Conservation (phyloP, 345 rosid species). For the Boechera stricta region DNA sequence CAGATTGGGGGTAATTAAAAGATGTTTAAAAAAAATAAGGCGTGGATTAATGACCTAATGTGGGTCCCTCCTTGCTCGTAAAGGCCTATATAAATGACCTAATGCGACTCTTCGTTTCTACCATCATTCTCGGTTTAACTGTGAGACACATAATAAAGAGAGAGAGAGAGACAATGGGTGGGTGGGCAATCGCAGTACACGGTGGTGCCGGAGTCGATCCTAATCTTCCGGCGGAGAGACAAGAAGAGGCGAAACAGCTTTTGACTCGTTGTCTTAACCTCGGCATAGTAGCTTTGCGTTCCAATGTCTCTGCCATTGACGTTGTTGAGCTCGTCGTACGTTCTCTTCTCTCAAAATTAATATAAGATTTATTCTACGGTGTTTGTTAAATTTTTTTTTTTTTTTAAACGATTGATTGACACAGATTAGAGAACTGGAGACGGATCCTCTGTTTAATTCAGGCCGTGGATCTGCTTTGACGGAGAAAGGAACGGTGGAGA, state of each 20-base stretch:
- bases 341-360: background rate
- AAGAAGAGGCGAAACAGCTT: conserved; percentile 85
- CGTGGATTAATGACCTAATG: background rate
- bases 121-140: conserved; percentile 31
- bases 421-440: conserved; percentile 85
- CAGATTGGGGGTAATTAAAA: background rate
- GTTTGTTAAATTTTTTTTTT: background rate
- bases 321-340: conserved; percentile 93
- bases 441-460: conserved; percentile 92
- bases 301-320: conserved; percentile 78
- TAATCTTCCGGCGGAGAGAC: conserved; percentile 76
- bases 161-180: conserved; percentile 55
- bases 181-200: conserved; percentile 97
- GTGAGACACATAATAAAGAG: conserved; percentile 19
- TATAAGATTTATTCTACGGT: background rate
- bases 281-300: conserved; percentile 84
- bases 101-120: conserved; percentile 24
- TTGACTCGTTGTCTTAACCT: conserved; percentile 85
- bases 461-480: conserved; percentile 97
- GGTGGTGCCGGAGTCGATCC: conserved; percentile 99
- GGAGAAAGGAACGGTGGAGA: conserved; percentile 88
- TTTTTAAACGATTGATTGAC: background rate
- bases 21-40: background rate
- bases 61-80: conserved; percentile 11
- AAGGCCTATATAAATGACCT: conserved; percentile 39